Conservation (phyloP, 2,329 filamentous ascomycete genomes). For the Alternaria solani region DNA sequence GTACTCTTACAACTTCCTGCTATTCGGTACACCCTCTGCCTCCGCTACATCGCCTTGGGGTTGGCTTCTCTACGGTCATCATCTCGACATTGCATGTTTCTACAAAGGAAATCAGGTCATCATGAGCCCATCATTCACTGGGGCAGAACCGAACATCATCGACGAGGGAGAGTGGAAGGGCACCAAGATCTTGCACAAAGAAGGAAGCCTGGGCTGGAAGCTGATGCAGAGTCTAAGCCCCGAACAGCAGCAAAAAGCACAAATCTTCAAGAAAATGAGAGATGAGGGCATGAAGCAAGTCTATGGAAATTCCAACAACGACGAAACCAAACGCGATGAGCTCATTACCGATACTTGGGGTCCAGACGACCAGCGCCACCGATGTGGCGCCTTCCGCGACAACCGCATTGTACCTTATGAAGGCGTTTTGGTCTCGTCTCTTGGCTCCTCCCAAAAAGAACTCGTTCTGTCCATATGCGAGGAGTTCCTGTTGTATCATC, state of each 20-base stretch:
- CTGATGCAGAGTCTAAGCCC: constrained; percentile 71
- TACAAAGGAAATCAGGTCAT: constrained; percentile 71
- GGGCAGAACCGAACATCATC: constrained; percentile 80
- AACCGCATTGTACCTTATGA: constrained; percentile 79
- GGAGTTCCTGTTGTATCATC: constrained; percentile 75
- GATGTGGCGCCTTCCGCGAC: constrained; percentile 80
- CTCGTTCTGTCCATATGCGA: constrained; percentile 67
- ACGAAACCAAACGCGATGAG: constrained; percentile 45
- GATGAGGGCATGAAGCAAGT: constrained; percentile 70
- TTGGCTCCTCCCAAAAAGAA: constrained; percentile 60
- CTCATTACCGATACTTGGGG: constrained; percentile 72
- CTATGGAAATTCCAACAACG: constrained; percentile 36
- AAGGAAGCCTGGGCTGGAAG: constrained; percentile 70
- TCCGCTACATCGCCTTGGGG: constrained; percentile 68
- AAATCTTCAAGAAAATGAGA: constrained; percentile 66
- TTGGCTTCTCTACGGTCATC: constrained; percentile 79
- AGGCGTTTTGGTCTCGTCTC: constrained; percentile 65
- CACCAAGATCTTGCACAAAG: constrained; percentile 70
- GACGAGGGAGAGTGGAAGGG: constrained; percentile 70
- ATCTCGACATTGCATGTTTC: constrained; percentile 77
- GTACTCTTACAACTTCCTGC: constrained; percentile 76
- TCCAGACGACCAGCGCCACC: constrained; percentile 78
- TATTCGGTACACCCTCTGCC: constrained; percentile 70
- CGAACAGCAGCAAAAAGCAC: constrained; percentile 60
- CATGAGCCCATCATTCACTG: constrained; percentile 78